These are phyloP conservation scores for Penicillium goetzii DNA, from an alignment of 495 filamentous ascomycete species.

Conservation along the genomic window DNA sequence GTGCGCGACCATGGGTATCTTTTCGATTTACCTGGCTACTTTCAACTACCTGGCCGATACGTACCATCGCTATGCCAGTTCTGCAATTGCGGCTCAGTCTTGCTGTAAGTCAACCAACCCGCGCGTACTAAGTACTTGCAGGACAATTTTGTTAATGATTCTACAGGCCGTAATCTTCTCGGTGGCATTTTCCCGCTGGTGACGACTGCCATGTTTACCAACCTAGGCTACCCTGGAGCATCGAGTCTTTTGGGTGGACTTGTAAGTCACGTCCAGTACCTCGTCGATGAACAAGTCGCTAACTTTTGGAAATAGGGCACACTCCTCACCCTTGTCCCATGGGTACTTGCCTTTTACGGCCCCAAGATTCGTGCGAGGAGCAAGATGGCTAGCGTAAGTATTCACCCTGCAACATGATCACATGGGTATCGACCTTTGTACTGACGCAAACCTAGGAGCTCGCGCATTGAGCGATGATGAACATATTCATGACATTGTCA, in stretches of 20 bases:
- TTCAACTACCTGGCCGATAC: conserved; percentile 96
- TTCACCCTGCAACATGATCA: background rate
- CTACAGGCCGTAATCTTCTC: conserved; percentile 72
- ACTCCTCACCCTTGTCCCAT: conserved; percentile 76
- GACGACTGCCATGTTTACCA: conserved; percentile 69
- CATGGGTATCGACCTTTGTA: no score
- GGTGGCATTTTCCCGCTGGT: conserved; percentile 83
- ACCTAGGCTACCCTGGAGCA: conserved; percentile 72
- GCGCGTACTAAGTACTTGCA: background rate
- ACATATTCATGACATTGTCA: background rate
- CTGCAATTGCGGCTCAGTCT: conserved; percentile 84
- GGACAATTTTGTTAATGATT: background rate
- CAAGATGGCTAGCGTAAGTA: conserved; percentile 67
- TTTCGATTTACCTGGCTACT: conserved; percentile 82
- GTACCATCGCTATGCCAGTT: conserved; percentile 83
- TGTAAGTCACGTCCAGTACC: conserved; percentile 31
- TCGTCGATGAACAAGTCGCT: conserved; percentile 6
- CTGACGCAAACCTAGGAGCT: conserved; percentile 34
- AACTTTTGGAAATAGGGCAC: conserved; percentile 46
- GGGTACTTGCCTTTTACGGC: conserved; percentile 82
- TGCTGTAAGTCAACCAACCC: conserved; percentile 55
- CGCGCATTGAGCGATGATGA: conserved; percentile 27
- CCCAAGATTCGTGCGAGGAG: conserved; percentile 76
- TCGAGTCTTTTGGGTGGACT: conserved; percentile 78
- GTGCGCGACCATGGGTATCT: conserved; percentile 85